Evolutionary conservation across 2,329 filamentous ascomycete genomes (phyloP), one percentile per base, ranked within the genome.

Genomic region (Gaeumannomyces sp.): DNA sequence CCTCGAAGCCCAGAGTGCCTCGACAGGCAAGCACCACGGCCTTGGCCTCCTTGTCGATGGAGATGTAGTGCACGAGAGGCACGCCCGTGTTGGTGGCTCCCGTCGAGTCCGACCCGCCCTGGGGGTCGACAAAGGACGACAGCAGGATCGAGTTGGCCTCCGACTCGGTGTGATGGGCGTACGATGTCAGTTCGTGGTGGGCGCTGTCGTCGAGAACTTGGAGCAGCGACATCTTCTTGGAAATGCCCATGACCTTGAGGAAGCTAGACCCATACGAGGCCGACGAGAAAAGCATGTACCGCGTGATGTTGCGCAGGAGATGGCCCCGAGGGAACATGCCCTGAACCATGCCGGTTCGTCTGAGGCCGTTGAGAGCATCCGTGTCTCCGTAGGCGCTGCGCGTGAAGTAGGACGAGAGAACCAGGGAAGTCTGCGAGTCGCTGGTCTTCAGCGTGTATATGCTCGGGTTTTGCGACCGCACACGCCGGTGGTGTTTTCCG

Each of bases 21-120:
- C 89, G 83, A 62, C 89, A 89, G 1, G 88, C 87, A n/a, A 92
- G 77, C 0, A 92, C 88, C 0, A 92, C 85, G 0, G 89, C 88
- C 70, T 87, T 88, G 1, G 88, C 88, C 63, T 88, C 85, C 70
- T 90, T 87, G 69, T 92, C 89, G 0, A 92, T 77, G 1, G 87
- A 87, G 50, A 92, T 84, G 69, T 90, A 92, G 73, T 92, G 89
- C 2, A 91, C 88, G 25, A 92, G 79, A 1, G 89, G 89, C 65
- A 90, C 83, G 0, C 88, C 88, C 0, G 85, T 87, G 50, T 85
- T 84, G 1, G 85, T 89, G 28, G 86, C 82, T 1, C 89, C 88
- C 4, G 83, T 82, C 0, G 85, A 81, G 70, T 90, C 88, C 2
- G 86, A 84, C 3, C 88, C 88, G 35, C 89, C 89, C 64, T 88